Base-by-base conservation (phyloP, 108 stramenopile species). In the Nannochloropsis gaditana region DNA sequence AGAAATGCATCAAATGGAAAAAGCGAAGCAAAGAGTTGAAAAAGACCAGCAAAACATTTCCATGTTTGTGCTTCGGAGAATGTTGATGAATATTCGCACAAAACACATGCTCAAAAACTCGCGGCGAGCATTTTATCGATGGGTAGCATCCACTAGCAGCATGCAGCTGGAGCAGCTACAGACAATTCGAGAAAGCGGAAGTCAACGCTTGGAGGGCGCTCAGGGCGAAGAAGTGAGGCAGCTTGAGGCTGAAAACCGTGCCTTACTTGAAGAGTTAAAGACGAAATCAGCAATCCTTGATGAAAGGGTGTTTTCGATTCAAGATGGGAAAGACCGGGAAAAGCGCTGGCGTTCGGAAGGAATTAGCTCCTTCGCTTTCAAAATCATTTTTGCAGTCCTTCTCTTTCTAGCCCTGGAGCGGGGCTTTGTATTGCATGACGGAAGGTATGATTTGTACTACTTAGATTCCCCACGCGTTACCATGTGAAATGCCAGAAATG, bases 231-330 rank as follows among this genome's bases (percentile, higher is more conserved):
- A 73, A n/a, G n/a, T 73, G 3, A 6, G n/a, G 59, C 59, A 73
- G 6, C 59, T 73, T n/a, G 59, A 73, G 59, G 59, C 19, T n/a
- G 59, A 73, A 8, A 73, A 73, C 59, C 15, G n/a, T 15, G 59
- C 59, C 59, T 73, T 73, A n/a, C 59, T 73, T n/a, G 59, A 73
- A n/a, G 59, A 73, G 59, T n/a, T 73, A n/a, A 15, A 73, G 59
- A 73, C 19, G 59, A n/a, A 73, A n/a, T n/a, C 59, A n/a, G 2
- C 59, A 15, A 73, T n/a, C 59, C 59, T 15, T 73, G 59, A 73
- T 73, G 59, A 6, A 15, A 73, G 59, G 59, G 59, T 0, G 31
- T 31, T 31, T 31, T 31, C 31, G 31, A 31, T 31, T 31, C 31
- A 31, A 31, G 31, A 31, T 31, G 31, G 31, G 2, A 15, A 73